Percentiles rank a stretch among this genome's conserved stretches.
These are phyloP conservation scores for Telfairia occidentalis DNA, from an alignment of 331 rosid species.

Conservation along the genomic window DNA sequence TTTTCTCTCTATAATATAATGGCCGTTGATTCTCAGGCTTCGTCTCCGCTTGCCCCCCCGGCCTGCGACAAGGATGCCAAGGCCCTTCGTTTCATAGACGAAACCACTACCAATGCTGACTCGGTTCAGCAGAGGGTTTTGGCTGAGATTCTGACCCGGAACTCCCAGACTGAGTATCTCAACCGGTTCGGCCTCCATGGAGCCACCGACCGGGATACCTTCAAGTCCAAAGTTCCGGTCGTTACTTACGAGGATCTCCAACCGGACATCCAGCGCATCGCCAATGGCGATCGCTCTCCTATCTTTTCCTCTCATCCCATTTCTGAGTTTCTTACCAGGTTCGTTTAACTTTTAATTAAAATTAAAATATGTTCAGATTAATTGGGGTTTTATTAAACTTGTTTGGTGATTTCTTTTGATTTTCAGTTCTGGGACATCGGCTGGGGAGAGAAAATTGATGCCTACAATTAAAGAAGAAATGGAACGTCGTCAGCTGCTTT, in stretches of 20 bases:
- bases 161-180: constrained; percentile 60
- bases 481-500: constrained; percentile 69
- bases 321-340: constrained; percentile 95
- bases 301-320: constrained; percentile 56
- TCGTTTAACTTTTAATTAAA: neutral
- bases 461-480: constrained; percentile 67
- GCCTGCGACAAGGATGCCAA: constrained; percentile 33
- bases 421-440: constrained; percentile 86
- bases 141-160: constrained; percentile 44
- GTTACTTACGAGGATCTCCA: constrained; percentile 67
- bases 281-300: constrained; percentile 73
- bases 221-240: constrained; percentile 63
- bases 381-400: neutral
- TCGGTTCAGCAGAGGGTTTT: constrained; percentile 34
- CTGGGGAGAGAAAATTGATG: constrained; percentile 82
- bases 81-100: constrained; percentile 53
- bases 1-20: constrained; percentile 15
- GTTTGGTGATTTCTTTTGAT: neutral
- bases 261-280: constrained; percentile 71
- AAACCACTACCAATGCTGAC: constrained; percentile 52
- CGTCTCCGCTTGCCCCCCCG: constrained; percentile 27
- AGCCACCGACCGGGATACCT: constrained; percentile 51
- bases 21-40: constrained; percentile 32
- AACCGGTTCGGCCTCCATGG: constrained; percentile 40
- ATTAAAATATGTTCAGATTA: neutral